phyloP scores from a whole-genome alignment of 163 green algal genomes.

The Scenedesmus sp. region DNA sequence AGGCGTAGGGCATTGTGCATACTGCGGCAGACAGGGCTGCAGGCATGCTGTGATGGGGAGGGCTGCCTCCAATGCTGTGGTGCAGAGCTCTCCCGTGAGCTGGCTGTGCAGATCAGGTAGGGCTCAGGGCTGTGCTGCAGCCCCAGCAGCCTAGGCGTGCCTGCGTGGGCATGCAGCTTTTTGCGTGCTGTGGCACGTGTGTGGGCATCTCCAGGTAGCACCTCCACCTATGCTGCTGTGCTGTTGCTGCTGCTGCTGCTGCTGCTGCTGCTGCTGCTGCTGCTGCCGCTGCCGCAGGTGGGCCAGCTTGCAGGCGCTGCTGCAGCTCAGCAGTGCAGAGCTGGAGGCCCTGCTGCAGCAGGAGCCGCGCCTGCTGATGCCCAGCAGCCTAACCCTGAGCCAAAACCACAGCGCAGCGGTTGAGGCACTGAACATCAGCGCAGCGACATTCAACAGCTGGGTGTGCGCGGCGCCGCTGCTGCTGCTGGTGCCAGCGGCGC shows the following conservation, averaged over 20 bases:
- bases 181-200: no score
- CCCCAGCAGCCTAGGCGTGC: no score
- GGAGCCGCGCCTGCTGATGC: slow-evolving; percentile 39
- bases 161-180: no score
- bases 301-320: slow-evolving; percentile 14
- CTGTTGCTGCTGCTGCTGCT: background rate
- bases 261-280: background rate
- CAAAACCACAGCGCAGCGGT: slow-evolving; percentile 25
- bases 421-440: background rate
- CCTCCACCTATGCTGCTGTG: background rate
- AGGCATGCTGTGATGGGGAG: no score
- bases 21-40: no score
- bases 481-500: slow-evolving; percentile 30
- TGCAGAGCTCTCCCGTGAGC: no score
- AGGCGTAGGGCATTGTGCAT: no score
- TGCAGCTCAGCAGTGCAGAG: background rate
- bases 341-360: slow-evolving; percentile 14
- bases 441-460: slow-evolving; percentile 21
- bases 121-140: background rate
- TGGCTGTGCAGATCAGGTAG: slow-evolving; percentile 32
- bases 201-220: no score
- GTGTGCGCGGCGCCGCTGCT: slow-evolving; percentile 7
- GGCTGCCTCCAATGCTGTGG: no score
- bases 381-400: slow-evolving; percentile 14
- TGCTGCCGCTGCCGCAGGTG: slow-evolving; percentile 24